phyloP scores from a whole-genome alignment of 2,329 filamentous ascomycete species.

The Pseudocercospora fijiensis region DNA sequence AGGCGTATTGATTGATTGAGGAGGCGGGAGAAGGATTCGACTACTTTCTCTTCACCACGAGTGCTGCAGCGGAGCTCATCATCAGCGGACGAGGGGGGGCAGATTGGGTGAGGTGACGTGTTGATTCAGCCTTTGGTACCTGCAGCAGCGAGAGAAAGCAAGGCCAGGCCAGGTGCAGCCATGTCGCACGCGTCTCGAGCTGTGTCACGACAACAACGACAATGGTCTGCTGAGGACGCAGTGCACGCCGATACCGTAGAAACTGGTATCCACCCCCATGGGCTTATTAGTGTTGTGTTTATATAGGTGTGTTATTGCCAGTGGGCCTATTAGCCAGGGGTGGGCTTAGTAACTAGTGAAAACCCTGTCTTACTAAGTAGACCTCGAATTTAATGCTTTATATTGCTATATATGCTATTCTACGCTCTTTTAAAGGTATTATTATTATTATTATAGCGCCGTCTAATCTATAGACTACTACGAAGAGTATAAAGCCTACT shows the following conservation, averaged over 20 bases:
- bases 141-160: background rate
- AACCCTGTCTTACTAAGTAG: too few species aligned
- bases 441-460: too few species aligned
- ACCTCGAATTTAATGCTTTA: too few species aligned
- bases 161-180: background rate
- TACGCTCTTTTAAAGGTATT: too few species aligned
- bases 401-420: too few species aligned
- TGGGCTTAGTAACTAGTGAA: too few species aligned
- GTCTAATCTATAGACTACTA: too few species aligned
- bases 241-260: background rate
- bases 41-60: background rate
- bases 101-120: background rate
- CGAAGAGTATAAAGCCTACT: too few species aligned
- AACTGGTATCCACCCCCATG: too few species aligned
- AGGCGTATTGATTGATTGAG: background rate
- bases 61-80: background rate
- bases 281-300: too few species aligned
- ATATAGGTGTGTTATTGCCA: too few species aligned
- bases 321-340: too few species aligned
- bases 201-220: background rate
- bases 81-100: background rate
- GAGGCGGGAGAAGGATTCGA: background rate
- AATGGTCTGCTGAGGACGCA: background rate
- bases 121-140: constrained; percentile 2
- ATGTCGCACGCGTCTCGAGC: background rate